Evolutionary conservation across 768 basidiomycete species (phyloP).

Genomic region (Termitomyces titanicus): DNA sequence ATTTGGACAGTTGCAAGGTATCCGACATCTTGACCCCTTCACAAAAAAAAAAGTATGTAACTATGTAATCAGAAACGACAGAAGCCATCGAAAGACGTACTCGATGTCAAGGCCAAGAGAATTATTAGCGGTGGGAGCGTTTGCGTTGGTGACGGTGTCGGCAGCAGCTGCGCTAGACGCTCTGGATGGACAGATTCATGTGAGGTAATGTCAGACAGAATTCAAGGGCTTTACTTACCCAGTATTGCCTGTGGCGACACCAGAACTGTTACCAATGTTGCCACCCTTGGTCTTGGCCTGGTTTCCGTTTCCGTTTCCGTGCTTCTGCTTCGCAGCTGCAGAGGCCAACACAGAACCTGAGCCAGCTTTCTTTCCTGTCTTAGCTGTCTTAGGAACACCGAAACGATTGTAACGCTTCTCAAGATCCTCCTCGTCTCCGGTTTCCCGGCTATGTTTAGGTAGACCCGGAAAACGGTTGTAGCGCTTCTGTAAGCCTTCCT

Average conservation of each 20-base stretch:
- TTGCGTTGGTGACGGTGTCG: constrained; percentile 35
- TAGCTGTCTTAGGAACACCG: constrained; percentile 21
- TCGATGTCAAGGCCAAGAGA: constrained; percentile 71
- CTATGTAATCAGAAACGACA: background rate
- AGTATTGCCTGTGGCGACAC: background rate
- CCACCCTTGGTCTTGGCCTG: constrained; percentile 5
- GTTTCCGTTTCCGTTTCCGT: background rate
- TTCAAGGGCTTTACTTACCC: background rate
- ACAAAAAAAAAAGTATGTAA: background rate
- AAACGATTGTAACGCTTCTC: constrained; percentile 34
- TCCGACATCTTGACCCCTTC: constrained; percentile 42
- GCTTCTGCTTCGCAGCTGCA: constrained; percentile 7
- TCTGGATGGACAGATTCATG: background rate
- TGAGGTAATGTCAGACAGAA: background rate
- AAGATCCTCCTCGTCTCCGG: constrained; percentile 21
- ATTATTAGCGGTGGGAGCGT: constrained; percentile 36
- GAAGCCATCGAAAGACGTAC: constrained; percentile 30
- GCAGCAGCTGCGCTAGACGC: constrained; percentile 5
- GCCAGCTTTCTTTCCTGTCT: background rate
- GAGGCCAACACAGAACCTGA: constrained; percentile 16
- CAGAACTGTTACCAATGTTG: constrained; percentile 23
- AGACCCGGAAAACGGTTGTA: constrained; percentile 29
- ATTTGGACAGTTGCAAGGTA: constrained; percentile 58
- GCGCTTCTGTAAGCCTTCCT: constrained; percentile 31
- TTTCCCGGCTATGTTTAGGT: background rate